Base-by-base conservation (phyloP, 2,329 filamentous ascomycete genomes). In the Fusarium pseudocircinatum region DNA sequence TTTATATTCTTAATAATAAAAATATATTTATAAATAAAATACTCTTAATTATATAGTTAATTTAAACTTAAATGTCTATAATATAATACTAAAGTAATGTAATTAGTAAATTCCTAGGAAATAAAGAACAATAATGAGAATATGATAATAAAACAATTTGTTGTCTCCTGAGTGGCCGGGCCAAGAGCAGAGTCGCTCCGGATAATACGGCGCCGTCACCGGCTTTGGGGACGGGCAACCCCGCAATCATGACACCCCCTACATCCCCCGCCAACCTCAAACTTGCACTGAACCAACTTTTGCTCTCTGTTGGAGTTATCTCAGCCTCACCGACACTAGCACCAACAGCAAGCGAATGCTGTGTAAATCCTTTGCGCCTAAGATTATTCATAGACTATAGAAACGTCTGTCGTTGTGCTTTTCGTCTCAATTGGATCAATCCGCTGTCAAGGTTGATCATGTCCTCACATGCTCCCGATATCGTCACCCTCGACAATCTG, bases 401-500 rank as follows among this genome's bases (percentile, higher is more conserved):
- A 39, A 39, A 44, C 43, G 15, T 44, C 36, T 28, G n/a, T 60
- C 18, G 22, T 42, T 34, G 20, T 37, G 20, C 30, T 30, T 36
- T 24, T 22, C 28, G n/a, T 22, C 30, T 22, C 32, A 24, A 42
- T 42, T 30, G 32, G 8, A 47, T n/a, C 22, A 47, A 42, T 18
- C 26, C 16, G 40, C 50, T 53, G 34, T 34, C 32, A 32, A 58
- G 32, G 40, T 39, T 39, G 7, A 72, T 42, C 67, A 83, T 84
- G 81, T 61, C 78, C 39, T 64, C 62, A 26, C 54, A 66, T 52
- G 42, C 79, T 40, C 79, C 82, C 39, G 82, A 86, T 75, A 79
- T 86, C 71, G 81, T 90, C 62, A 88, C 85, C 9, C 83, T 90
- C 68, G 85, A 87, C 24, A 88, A 88, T 75, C 83, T 88, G 66